A percentile compares a stretch with the other conserved stretches of the same genome.
Conservation (phyloP, 495 filamentous ascomycete genomes). For the Penicillium canariense region DNA sequence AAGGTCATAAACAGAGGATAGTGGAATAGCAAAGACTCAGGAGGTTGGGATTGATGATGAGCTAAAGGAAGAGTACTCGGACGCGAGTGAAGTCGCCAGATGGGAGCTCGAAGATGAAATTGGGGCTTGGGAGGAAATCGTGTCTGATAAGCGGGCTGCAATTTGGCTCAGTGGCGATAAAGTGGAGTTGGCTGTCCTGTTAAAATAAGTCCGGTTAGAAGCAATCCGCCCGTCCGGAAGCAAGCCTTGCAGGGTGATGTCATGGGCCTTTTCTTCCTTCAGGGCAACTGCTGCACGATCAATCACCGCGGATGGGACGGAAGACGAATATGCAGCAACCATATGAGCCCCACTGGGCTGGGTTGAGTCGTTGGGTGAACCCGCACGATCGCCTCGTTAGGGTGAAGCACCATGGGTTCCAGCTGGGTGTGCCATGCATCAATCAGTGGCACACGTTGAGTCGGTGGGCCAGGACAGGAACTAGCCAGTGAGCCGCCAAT, state of each 20-base stretch:
- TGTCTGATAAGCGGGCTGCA: no score
- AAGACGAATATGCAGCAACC: background rate
- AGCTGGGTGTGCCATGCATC: background rate
- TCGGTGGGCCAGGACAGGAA: slow-evolving; percentile 22
- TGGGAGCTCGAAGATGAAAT: background rate
- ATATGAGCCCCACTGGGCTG: background rate
- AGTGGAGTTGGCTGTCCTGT: no score
- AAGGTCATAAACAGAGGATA: no score
- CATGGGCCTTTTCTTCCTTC: background rate
- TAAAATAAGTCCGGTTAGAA: no score
- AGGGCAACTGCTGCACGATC: background rate
- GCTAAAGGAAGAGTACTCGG: background rate
- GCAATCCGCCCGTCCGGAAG: no score
- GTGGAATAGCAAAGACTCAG: background rate
- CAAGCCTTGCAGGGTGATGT: background rate
- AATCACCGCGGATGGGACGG: slow-evolving; percentile 1
- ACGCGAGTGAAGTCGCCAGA: background rate
- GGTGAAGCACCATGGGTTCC: background rate
- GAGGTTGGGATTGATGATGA: background rate
- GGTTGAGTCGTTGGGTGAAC: background rate
- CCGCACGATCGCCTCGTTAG: background rate
- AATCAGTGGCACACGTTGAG: slow-evolving; percentile 13
- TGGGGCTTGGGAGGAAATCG: no score
- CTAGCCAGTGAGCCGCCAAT: slow-evolving; percentile 1
- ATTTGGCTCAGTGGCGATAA: no score